Evolutionary conservation across 306 rosid genomes (phyloP).

Genomic region (Begonia loranthoides): DNA sequence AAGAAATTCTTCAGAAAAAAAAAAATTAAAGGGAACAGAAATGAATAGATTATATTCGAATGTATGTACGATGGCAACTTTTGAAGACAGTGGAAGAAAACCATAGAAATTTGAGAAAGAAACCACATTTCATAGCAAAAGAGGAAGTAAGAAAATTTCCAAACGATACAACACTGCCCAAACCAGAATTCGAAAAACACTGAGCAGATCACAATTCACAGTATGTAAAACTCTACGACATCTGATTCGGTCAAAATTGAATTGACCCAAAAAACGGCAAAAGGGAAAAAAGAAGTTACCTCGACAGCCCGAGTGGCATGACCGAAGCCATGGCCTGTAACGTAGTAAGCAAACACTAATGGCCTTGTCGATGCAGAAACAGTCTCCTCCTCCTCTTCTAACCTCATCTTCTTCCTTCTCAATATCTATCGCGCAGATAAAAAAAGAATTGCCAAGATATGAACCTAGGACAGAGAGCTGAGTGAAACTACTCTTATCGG

Average conservation of each 20-base stretch:
- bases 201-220: background rate
- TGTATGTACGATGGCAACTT: too few relatives aligned
- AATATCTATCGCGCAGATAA: too few relatives aligned
- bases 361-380: slow-evolving; percentile 68
- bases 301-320: slow-evolving; percentile 92
- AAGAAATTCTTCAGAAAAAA: too few relatives aligned
- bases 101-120: too few relatives aligned
- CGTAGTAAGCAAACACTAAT: slow-evolving; percentile 81
- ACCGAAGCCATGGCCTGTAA: slow-evolving; percentile 96
- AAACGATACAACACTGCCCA: background rate
- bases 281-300: slow-evolving; percentile 21
- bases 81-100: too few relatives aligned
- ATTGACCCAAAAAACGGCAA: background rate
- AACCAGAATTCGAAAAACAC: background rate
- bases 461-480: too few relatives aligned
- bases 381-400: slow-evolving; percentile 42
- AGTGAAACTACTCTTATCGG: too few relatives aligned
- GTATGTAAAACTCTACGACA: background rate
- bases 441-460: too few relatives aligned
- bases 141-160: background rate
- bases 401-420: slow-evolving; percentile 36
- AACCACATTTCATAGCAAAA: background rate
- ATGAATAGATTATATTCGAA: too few relatives aligned
- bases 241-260: background rate
- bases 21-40: too few relatives aligned